phyloP scores from a whole-genome alignment of 108 stramenopile species.

The Conticribra guillardii region DNA sequence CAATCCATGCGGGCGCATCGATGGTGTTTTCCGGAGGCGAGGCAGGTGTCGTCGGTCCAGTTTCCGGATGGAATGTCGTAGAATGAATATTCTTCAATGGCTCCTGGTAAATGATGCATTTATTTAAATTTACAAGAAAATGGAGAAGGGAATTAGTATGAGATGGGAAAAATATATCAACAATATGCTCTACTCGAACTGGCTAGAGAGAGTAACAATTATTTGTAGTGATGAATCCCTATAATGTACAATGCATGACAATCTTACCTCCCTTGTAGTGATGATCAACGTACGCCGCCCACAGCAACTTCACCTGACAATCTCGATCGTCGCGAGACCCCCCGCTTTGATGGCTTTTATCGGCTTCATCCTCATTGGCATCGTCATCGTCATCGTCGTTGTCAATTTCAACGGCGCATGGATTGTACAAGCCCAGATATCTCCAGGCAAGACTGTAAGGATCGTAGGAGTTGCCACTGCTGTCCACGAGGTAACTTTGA shows the following conservation, averaged over 20 bases:
- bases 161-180: no score
- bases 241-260: no score
- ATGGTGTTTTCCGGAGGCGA: background rate
- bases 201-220: no score
- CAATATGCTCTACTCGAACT: no score
- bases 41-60: constrained; percentile 38
- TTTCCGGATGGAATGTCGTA: constrained; percentile 28
- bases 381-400: constrained; percentile 6
- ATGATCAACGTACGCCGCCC: constrained; percentile 47
- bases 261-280: constrained; percentile 34
- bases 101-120: no score
- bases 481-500: constrained; percentile 32
- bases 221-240: no score
- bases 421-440: constrained; percentile 44
- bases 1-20: constrained; percentile 46
- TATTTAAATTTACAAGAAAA: no score
- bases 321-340: constrained; percentile 15
- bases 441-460: constrained; percentile 45
- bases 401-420: constrained; percentile 32
- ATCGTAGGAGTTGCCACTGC: constrained; percentile 37
- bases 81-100: constrained; percentile 52
- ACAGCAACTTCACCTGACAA: constrained; percentile 35
- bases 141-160: no score
- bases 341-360: background rate
- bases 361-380: background rate